phyloP scores from a whole-genome alignment of 257 asterid species.

The Ligustrum vulgare region DNA sequence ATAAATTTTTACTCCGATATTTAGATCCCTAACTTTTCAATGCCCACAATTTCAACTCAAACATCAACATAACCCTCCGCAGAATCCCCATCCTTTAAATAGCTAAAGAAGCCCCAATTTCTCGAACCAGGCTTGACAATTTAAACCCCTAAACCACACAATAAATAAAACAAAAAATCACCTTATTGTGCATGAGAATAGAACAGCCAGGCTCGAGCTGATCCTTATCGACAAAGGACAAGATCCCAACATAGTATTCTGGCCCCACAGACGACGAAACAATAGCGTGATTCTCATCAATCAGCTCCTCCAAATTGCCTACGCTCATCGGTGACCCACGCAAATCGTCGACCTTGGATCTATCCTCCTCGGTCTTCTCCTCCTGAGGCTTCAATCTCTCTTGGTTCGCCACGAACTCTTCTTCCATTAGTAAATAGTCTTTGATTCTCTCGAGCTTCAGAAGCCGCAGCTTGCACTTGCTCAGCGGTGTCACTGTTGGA shows the following conservation, averaged over 20 bases:
- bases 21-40: neutral
- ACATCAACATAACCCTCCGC: neutral
- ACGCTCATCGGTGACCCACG: conserved; percentile 94
- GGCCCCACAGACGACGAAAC: conserved; percentile 89
- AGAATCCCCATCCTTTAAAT: neutral
- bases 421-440: conserved; percentile 83
- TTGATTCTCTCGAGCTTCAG: conserved; percentile 74
- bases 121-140: conserved; percentile 12
- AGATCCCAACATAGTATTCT: conserved; percentile 84
- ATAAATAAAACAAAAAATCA: neutral
- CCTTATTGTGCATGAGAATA: conserved; percentile 95
- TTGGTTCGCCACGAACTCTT: conserved; percentile 89
- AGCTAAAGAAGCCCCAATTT: conserved; percentile 17
- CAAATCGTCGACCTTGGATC: conserved; percentile 81
- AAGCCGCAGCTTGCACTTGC: conserved; percentile 74
- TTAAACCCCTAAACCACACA: conserved; percentile 18
- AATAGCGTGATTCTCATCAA: conserved; percentile 91
- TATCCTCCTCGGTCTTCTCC: conserved; percentile 93
- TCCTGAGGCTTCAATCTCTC: conserved; percentile 91
- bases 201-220: conserved; percentile 96
- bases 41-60: neutral
- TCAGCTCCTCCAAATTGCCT: conserved; percentile 83
- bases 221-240: conserved; percentile 87
- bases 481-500: conserved; percentile 73
- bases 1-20: neutral